Conservation (phyloP, 1,139 yeast species). For the Pichia sp. region DNA sequence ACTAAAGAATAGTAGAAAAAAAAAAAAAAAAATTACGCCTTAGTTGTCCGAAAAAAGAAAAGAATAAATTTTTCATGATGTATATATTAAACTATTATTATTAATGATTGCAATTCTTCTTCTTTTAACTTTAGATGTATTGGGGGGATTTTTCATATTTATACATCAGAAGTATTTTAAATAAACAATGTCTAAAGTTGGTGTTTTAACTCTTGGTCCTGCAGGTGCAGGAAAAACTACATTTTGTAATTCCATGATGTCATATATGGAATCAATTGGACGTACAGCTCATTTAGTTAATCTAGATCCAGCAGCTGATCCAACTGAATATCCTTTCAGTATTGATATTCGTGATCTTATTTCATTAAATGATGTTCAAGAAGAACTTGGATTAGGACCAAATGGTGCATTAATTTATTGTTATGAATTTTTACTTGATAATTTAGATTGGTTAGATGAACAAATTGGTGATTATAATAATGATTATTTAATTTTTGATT, state of each 20-base stretch:
- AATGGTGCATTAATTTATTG: slow-evolving; percentile 93
- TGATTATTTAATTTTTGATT: slow-evolving; percentile 88
- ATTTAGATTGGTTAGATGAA: slow-evolving; percentile 94
- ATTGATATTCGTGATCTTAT: slow-evolving; percentile 89
- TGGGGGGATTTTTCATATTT: too few species aligned
- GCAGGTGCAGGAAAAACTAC: slow-evolving; percentile 97
- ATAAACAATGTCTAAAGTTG: slow-evolving; percentile 74
- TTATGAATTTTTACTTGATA: slow-evolving; percentile 79
- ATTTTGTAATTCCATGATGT: slow-evolving; percentile 79
- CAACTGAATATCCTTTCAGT: slow-evolving; percentile 84
- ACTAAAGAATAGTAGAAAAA: too few species aligned
- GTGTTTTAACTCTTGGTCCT: slow-evolving; percentile 92
- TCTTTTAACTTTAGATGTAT: too few species aligned
- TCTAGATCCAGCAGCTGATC: slow-evolving; percentile 96
- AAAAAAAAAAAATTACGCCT: too few species aligned
- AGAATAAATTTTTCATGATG: too few species aligned
- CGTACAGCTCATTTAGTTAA: slow-evolving; percentile 92
- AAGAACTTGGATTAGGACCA: slow-evolving; percentile 88
- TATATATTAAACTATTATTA: too few species aligned
- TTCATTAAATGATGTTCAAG: slow-evolving; percentile 94
- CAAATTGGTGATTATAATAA: slow-evolving; percentile 92
- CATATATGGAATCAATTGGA: slow-evolving; percentile 86
- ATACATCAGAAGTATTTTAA: neutral
- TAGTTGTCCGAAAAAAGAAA: too few species aligned
- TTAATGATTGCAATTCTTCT: too few species aligned